Evolutionary conservation across 2,329 filamentous ascomycete genomes (phyloP).

Genomic region (Pezicula rhizophila): DNA sequence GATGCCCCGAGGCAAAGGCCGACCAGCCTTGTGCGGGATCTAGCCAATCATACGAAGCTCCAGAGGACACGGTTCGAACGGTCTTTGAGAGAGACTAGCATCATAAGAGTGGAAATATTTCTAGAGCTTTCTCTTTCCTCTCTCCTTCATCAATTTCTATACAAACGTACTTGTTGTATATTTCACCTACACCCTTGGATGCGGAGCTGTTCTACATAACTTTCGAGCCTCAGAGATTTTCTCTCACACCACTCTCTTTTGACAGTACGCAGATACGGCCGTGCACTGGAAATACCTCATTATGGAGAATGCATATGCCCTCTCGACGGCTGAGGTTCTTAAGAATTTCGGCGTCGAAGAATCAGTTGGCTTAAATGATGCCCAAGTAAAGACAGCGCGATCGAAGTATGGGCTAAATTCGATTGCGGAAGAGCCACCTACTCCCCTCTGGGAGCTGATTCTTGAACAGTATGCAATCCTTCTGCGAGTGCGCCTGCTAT

Average conservation of each 20-base stretch:
- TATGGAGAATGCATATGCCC: conserved; percentile 61
- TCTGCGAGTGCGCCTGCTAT: too few relatives aligned
- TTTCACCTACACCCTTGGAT: too few relatives aligned
- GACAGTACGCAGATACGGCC: not conserved
- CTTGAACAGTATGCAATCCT: conserved; percentile 60
- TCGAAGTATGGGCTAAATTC: conserved; percentile 51
- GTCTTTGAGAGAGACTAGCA: not conserved
- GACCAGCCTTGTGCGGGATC: too few relatives aligned
- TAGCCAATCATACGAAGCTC: too few relatives aligned
- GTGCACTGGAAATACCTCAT: conserved; percentile 2
- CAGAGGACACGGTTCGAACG: not conserved
- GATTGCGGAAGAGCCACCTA: conserved; percentile 84
- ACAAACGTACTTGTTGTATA: too few relatives aligned
- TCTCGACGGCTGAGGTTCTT: conserved; percentile 52
- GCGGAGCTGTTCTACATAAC: too few relatives aligned
- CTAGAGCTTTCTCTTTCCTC: too few relatives aligned
- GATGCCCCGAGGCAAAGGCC: too few relatives aligned
- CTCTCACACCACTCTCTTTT: not conserved
- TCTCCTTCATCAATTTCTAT: not conserved
- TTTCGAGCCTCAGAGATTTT: not conserved
- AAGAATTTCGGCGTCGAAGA: conserved; percentile 51
- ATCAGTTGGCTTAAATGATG: conserved; percentile 48
- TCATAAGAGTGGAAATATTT: not conserved
- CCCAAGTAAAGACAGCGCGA: conserved; percentile 50
- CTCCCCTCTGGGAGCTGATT: conserved; percentile 91